Evolutionary conservation across 2,329 filamentous ascomycete species (phyloP), one percentile per base, ranked within the genome.

Genomic region (Cytospora piceicola): DNA sequence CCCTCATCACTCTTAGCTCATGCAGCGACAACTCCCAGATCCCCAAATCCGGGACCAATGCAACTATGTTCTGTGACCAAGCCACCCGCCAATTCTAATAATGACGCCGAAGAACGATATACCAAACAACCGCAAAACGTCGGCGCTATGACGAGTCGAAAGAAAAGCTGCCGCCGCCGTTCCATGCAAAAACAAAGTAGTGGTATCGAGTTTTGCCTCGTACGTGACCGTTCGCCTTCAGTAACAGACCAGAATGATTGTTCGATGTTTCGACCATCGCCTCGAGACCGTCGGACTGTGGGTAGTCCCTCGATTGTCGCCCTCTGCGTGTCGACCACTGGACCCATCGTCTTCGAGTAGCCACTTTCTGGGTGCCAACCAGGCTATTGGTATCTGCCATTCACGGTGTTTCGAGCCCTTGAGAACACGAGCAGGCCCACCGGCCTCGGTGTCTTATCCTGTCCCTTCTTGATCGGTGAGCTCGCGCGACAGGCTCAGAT

Each of bases 61-160:
- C 66, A 65, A 59, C 58, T 53, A 61, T 65, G 62, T 65, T 53
- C 61, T 65, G 58, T 61, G 55, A 65, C 54, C 54, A 61, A 62
- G 36, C 61, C 62, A 56, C 65, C 56, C 52, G 51, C 53, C 53
- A 42, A 59, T 49, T 67, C 63, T 67, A 67, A 59, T 51, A 63
- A 52, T 52, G 56, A 66, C 63, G 63, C 66, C 58, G 30, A 62
- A 60, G 39, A 66, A 46, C 62, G 57, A 49, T 49, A 58, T 62
- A 58, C 53, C 57, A 51, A 32, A 58, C 36, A 60, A 20, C 36
- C 53, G 54, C 34, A 57, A 42, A 39, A 36, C 22, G 42, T 20
- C 32, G 46, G 29, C 24, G 60, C 52, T 55, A 57, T 52, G 22
- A 22, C 51, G 55, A 61, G 24, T 20, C 20, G 34, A 15, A 34